Conservation (phyloP, 805 yeast species). For the Cyberlindnera nakhonratchasimensis region DNA sequence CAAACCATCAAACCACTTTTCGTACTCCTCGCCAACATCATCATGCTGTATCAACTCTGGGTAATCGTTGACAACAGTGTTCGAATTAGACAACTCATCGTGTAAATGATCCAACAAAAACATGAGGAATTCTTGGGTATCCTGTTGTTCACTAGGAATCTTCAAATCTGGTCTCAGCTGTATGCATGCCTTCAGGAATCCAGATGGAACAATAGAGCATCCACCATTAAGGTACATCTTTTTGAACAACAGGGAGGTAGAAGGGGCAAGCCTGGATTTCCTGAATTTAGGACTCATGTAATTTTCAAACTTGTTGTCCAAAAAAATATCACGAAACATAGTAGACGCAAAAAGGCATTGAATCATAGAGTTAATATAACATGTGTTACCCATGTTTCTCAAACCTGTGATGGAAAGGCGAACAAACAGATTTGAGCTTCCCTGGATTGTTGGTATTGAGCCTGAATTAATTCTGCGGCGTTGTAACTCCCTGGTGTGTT, state of each 20-base stretch:
- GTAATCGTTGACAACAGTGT: constrained; percentile 35
- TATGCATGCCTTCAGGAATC: constrained; percentile 52
- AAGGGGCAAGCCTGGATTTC: constrained; percentile 40
- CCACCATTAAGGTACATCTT: constrained; percentile 59
- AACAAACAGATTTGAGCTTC: constrained; percentile 36
- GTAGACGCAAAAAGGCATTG: constrained; percentile 62
- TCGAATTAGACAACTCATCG: constrained; percentile 51
- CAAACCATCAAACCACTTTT: constrained; percentile 55
- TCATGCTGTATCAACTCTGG: constrained; percentile 37
- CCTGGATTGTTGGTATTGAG: constrained; percentile 36
- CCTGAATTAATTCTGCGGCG: constrained; percentile 17
- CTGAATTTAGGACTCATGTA: constrained; percentile 36
- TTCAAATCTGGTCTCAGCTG: constrained; percentile 59
- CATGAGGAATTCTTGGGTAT: constrained; percentile 72
- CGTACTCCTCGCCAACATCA: constrained; percentile 46
- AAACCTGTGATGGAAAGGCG: constrained; percentile 56
- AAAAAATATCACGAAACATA: constrained; percentile 47
- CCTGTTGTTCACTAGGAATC: constrained; percentile 77
- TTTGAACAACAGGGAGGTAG: constrained; percentile 50
- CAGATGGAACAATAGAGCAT: constrained; percentile 59
- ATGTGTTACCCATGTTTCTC: constrained; percentile 66
- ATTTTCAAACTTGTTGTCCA: constrained; percentile 40
- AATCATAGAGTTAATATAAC: constrained; percentile 71
- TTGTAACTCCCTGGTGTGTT: constrained; percentile 4
- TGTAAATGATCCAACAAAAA: constrained; percentile 65